Evolutionary conservation across 805 yeast species (phyloP), one percentile per base, ranked within the genome.

Genomic region (Hanseniaspora pseudoguilliermondii): DNA sequence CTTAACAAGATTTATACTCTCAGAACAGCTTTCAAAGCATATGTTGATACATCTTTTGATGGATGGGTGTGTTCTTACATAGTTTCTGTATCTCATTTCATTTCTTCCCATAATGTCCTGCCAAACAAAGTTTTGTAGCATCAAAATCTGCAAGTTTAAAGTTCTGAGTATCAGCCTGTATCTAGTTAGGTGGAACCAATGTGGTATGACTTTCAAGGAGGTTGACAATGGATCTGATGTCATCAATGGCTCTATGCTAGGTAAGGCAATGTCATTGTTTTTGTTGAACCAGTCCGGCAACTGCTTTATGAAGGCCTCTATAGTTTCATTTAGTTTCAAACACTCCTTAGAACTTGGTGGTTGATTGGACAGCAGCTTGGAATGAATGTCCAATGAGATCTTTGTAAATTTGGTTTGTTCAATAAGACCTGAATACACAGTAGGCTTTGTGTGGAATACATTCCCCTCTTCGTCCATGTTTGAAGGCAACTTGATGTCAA

Each of bases 111-210:
- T 65, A 16, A 74, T 75, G 58, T 77, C 71, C 65, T 78, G 80
- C 75, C 81, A 73, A 39, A 82, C 73, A 60, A 77, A 79, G 2
- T 82, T 78, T 57, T 84, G 71, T 59, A 79, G 75, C 29, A 81
- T 64, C 25, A 80, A 70, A 49, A 79, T 75, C 58, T 80, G 80
- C 47, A 82, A 61, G 65, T 79, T 79, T 57, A 75, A 75, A 55
- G 75, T 79, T 61, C 83, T 69, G 86, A 86, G 82, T 46, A 70
- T 71, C 44, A 82, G 66, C 58, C 82, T 70, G 59, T 72, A 74
- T 54, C 83, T 68, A 5, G 81, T 71, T 32, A 82, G 69, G 4
- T 74, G 69, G 55, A 81, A 71, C 84, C 86, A 81, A 38, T 72
- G 73, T 7, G 78, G 77, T 35, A 67, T 54, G 41, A 60, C 39